Percentiles rank a stretch among this genome's conserved stretches.
These are phyloP conservation scores for Mycena pura DNA, from an alignment of 768 basidiomycete species.

Conservation along the genomic window DNA sequence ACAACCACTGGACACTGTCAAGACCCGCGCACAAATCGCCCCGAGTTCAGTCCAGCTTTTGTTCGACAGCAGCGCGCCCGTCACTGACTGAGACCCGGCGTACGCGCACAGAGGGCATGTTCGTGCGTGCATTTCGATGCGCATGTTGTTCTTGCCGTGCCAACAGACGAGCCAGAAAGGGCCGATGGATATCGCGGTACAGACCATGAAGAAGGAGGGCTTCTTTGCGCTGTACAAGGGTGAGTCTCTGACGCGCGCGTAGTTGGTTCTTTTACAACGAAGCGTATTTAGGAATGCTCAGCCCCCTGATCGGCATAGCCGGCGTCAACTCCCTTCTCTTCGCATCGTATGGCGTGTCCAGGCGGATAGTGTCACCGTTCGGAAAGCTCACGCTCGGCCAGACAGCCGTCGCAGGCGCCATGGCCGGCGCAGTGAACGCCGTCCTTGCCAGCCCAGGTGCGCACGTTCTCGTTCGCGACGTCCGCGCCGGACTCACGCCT, in stretches of 20 bases:
- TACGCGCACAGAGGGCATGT: slow-evolving; percentile 73
- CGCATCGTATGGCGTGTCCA: slow-evolving; percentile 84
- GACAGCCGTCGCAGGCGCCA: slow-evolving; percentile 84
- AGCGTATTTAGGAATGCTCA: slow-evolving; percentile 75
- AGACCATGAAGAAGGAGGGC: slow-evolving; percentile 89
- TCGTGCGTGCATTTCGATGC: slow-evolving; percentile 60
- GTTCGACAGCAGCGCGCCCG: not conserved
- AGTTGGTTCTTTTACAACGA: too few relatives aligned
- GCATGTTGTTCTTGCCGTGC: not conserved
- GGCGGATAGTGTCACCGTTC: slow-evolving; percentile 87
- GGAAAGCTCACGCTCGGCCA: slow-evolving; percentile 81
- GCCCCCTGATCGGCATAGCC: slow-evolving; percentile 90
- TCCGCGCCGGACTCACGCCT: too few relatives aligned
- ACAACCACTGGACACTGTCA: slow-evolving; percentile 88
- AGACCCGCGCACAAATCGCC: slow-evolving; percentile 88
- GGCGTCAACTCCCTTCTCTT: slow-evolving; percentile 97
- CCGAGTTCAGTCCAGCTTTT: slow-evolving; percentile 61
- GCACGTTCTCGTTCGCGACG: slow-evolving; percentile 9
- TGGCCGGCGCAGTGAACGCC: slow-evolving; percentile 93
- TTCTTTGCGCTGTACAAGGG: slow-evolving; percentile 96
- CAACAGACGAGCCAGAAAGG: slow-evolving; percentile 68
- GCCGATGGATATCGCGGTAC: slow-evolving; percentile 86
- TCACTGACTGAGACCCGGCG: not conserved
- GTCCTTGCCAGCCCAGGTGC: slow-evolving; percentile 89
- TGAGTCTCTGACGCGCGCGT: slow-evolving; percentile 35